Evolutionary conservation across 257 asterid species (phyloP), one percentile per base, ranked within the genome.

Genomic region (Pogostemon cablin): DNA sequence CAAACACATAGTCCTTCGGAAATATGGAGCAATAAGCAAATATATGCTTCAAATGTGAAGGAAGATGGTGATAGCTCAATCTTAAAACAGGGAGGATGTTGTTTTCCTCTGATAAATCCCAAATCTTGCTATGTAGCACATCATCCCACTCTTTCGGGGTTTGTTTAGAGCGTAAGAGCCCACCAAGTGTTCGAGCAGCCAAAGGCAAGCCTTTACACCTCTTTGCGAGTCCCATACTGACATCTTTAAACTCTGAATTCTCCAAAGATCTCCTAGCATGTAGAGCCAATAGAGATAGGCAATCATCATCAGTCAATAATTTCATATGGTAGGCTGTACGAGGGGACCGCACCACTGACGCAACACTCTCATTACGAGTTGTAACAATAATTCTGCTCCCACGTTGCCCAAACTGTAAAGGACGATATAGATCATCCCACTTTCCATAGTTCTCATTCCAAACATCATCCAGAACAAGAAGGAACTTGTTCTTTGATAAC

Each of bases 121-220:
- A 85, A 60, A 87, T 74, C 64, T 79, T 80, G 74, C 95, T 85
- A n/a, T 77, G 66, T 9, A 82, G 73, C 64, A 87, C 87, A 10
- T 66, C 75, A 0, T 58, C 67, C 95, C 95, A 87, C 58, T 78
- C 89, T 20, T 78, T 71, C 80, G 72, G 77, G 15, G 76, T 81
- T 44, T 65, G 78, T 67, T 82, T 87, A 48, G 83, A 52, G 67
- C 89, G 80, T 49, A 87, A 65, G 15, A 87, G 75, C 42, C 89
- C 87, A 20, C 91, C 91, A 15, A 87, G 89, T 40, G 89, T 76
- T 81, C 81, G 83, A 39, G 95, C 91, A 0, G 86, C 95, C 80
- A 87, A 79, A 67, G 95, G 95, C 81, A 87, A 84, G 37, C 95
- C 95, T 75, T 74, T 80, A 57, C 95, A 85, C 79, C 80, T 87